Percentiles rank a stretch among this genome's conserved stretches.
phyloP scores from a whole-genome alignment of 306 rosid species.

The Trifolium dubium region DNA sequence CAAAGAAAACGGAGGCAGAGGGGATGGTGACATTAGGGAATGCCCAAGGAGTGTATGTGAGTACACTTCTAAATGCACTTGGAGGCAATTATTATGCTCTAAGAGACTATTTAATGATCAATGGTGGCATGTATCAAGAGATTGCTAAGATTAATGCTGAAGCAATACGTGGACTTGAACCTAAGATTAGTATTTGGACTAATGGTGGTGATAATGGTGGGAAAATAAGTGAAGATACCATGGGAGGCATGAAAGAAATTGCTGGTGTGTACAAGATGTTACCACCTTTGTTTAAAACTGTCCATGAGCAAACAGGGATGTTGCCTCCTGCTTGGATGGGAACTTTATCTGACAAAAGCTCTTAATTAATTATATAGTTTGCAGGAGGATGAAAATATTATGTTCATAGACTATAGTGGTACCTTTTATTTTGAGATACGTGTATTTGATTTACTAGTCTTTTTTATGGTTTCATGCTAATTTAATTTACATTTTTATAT shows the following conservation, averaged over 20 bases:
- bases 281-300: conserved; percentile 46
- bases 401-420: neutral
- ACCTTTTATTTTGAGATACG: neutral
- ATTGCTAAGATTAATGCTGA: conserved; percentile 48
- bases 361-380: neutral
- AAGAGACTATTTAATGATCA: conserved; percentile 50
- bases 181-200: conserved; percentile 50
- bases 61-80: conserved; percentile 39
- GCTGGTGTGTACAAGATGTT: conserved; percentile 30
- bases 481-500: neutral
- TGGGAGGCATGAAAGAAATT: conserved; percentile 3
- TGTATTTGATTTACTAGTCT: neutral
- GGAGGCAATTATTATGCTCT: conserved; percentile 37
- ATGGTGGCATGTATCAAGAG: conserved; percentile 42
- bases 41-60: conserved; percentile 39
- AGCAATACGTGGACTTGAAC: conserved; percentile 45
- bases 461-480: neutral
- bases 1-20: conserved; percentile 22
- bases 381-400: neutral
- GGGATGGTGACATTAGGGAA: conserved; percentile 40
- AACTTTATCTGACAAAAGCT: neutral
- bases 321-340: conserved; percentile 52
- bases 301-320: conserved; percentile 54
- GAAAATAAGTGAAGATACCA: neutral
- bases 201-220: conserved; percentile 8